These are phyloP conservation scores for Chaetomium sp. DNA, from an alignment of 2,329 filamentous ascomycete genomes.

Conservation along the genomic window DNA sequence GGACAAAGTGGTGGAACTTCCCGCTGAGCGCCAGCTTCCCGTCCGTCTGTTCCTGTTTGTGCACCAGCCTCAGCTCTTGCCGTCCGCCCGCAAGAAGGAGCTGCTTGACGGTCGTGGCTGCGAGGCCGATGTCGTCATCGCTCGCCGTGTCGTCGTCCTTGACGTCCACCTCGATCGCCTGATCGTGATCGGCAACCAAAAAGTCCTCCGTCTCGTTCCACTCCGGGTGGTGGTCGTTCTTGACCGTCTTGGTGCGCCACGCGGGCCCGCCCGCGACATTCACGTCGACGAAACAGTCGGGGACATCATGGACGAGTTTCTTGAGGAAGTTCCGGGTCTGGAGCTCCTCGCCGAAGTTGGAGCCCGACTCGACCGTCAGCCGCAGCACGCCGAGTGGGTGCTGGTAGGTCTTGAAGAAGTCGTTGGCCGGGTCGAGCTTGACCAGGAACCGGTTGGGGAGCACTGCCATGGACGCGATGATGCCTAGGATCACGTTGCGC, in stretches of 20 bases:
- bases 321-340: slow-evolving; percentile 40
- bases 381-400: slow-evolving; percentile 48
- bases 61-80: slow-evolving; percentile 44
- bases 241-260: slow-evolving; percentile 46
- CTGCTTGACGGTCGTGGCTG: slow-evolving; percentile 44
- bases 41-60: slow-evolving; percentile 43
- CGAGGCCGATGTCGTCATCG: slow-evolving; percentile 51
- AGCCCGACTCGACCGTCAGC: slow-evolving; percentile 46
- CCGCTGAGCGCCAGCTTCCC: slow-evolving; percentile 44
- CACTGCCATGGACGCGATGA: slow-evolving; percentile 49
- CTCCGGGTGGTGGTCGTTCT: slow-evolving; percentile 45
- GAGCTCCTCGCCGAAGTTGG: slow-evolving; percentile 44
- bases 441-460: slow-evolving; percentile 54
- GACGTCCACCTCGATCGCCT: slow-evolving; percentile 46
- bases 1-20: slow-evolving; percentile 47
- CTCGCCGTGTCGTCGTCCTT: slow-evolving; percentile 47
- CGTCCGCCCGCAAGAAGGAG: slow-evolving; percentile 46
- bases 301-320: slow-evolving; percentile 49
- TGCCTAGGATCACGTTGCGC: slow-evolving; percentile 48
- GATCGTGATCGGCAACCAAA: slow-evolving; percentile 49
- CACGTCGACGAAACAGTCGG: slow-evolving; percentile 51
- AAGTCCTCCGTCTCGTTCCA: slow-evolving; percentile 55
- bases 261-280: slow-evolving; percentile 46
- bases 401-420: slow-evolving; percentile 53
- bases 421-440: slow-evolving; percentile 49